Conservation (phyloP, 2,329 filamentous ascomycete genomes). For the Ophiostoma perfectum region DNA sequence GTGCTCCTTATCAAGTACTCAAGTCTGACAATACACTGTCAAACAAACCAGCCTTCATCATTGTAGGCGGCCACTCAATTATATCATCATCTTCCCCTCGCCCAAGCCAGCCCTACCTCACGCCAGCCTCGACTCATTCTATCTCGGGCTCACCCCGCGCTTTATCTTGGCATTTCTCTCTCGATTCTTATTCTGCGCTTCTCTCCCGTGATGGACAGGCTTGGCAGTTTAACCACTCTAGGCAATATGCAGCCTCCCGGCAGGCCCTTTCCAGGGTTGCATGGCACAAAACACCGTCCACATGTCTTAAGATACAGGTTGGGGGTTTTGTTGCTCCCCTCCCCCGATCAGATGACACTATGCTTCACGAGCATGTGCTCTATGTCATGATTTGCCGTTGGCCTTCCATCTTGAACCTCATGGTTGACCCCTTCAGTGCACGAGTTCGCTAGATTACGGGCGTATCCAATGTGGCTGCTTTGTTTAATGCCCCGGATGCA, state of each 20-base stretch:
- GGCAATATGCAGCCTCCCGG: constrained; percentile 13
- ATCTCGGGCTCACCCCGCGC: constrained; percentile 4
- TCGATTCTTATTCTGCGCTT: not conserved
- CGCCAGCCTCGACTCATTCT: too few relatives aligned
- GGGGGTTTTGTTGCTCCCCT: not conserved
- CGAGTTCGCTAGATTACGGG: not conserved
- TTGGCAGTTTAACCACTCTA: constrained; percentile 19
- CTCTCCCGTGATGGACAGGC: constrained; percentile 3
- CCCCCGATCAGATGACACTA: not conserved
- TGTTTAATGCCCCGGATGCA: too few relatives aligned
- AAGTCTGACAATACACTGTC: too few relatives aligned
- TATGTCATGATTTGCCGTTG: not conserved
- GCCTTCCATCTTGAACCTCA: not conserved
- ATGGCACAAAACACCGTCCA: not conserved
- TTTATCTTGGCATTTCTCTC: not conserved
- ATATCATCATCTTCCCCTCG: not conserved
- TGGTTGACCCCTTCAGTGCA: not conserved
- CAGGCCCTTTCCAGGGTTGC: not conserved
- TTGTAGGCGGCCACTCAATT: not conserved
- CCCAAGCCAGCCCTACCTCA: constrained; percentile 3
- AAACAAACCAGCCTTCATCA: too few relatives aligned
- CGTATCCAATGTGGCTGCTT: too few relatives aligned
- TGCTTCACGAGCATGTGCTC: not conserved
- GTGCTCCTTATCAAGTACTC: too few relatives aligned
- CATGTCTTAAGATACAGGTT: not conserved